Evolutionary conservation across 257 asterid species (phyloP).

Genomic region (Fraxinus americana): DNA sequence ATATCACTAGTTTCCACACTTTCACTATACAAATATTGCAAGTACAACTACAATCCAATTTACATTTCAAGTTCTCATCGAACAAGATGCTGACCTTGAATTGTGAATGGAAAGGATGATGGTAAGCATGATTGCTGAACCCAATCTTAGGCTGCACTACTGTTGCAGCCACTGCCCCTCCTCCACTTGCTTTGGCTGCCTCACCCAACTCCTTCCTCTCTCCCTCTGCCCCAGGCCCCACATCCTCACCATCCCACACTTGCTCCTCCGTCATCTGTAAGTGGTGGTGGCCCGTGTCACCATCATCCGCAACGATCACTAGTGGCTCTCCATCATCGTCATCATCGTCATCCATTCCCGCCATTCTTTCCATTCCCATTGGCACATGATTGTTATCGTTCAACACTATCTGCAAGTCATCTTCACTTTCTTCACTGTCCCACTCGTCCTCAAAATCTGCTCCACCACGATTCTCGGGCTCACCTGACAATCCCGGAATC

Average conservation of each 20-base stretch:
- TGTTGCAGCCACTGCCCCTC: conserved; percentile 34
- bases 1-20: conserved; percentile 31
- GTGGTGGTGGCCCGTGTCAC: conserved; percentile 54
- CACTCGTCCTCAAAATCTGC: conserved; percentile 55
- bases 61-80: conserved; percentile 62
- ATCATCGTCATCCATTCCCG: conserved; percentile 55
- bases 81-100: conserved; percentile 97
- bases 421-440: conserved; percentile 77
- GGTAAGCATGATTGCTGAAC: conserved; percentile 64
- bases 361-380: conserved; percentile 57
- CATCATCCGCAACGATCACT: conserved; percentile 76
- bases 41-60: conserved; percentile 43
- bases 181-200: conserved; percentile 62
- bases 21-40: conserved; percentile 42
- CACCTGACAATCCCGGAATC: conserved; percentile 72
- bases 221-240: conserved; percentile 57
- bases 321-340: conserved; percentile 74
- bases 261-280: conserved; percentile 63
- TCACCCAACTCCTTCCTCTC: conserved; percentile 74
- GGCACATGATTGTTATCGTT: conserved; percentile 58
- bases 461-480: conserved; percentile 35
- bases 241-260: conserved; percentile 74
- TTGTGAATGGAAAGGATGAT: conserved; percentile 79
- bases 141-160: conserved; percentile 62
- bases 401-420: conserved; percentile 80